Base-by-base conservation (phyloP, 164 flowering plant genomes). In the Malania oleifera region DNA sequence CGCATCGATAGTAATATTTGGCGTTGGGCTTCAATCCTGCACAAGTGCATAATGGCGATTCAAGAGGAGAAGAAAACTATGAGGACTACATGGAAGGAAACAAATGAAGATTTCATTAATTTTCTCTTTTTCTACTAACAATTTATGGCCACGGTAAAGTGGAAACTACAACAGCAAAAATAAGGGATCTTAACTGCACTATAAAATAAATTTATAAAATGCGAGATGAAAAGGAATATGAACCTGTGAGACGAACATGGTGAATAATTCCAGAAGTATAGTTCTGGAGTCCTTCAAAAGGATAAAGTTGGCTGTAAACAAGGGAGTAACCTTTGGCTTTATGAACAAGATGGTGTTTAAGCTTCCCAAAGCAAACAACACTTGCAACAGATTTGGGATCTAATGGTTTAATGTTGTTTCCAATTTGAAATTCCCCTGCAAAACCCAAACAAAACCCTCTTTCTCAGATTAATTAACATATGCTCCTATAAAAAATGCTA, bases 261-360 rank as follows among this genome's bases (percentile, higher is more conserved):
- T 90, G 99, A 23, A 93, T 90, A 18, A 93, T 88, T 25, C 99
- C 97, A 18, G 99, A 93, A 28, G 89, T 84, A 65, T 93, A 93
- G 62, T 93, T 93, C 67, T 77, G 80, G 23, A 93, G 82, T 20
- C 91, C 95, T 64, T 87, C 71, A 57, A 81, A 90, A 12, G 92
- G 97, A 66, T 93, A 90, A n/a, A 83, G 82, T 56, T 90, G 99
- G 51, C 41, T 82, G 67, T 93, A 93, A 56, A 93, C 70, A 38
- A 80, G 87, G 26, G 99, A 82, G 57, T 81, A 17, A 3, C 99
- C 99, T 0, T 22, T 73, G 3, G 80, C 80, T 58, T 75, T 54
- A 65, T 75, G 71, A 47, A 1, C 58, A 44, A 83, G 34, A 18
- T 69, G 68, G 28, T 29, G 13, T 43, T 67, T 57, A 14, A 59